Conservation (phyloP, 2,329 filamentous ascomycete species). For the Fusarium pilosicola region DNA sequence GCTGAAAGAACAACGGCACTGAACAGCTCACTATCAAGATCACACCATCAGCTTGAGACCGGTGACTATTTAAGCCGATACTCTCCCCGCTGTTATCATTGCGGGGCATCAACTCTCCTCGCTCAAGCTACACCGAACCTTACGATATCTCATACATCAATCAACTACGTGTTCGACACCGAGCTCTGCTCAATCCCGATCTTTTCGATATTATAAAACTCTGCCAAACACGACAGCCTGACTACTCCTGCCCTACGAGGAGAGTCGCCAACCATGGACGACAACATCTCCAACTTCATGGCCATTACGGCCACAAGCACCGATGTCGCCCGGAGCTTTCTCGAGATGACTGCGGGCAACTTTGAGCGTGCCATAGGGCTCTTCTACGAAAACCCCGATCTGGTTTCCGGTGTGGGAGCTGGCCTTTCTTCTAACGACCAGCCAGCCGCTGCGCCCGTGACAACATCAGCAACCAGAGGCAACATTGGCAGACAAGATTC, state of each 20-base stretch:
- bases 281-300: constrained; percentile 80
- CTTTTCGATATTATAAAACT: not conserved
- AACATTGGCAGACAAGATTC: constrained; percentile 49
- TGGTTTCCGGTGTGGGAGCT: constrained; percentile 54
- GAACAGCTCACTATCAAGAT: not conserved
- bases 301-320: constrained; percentile 81
- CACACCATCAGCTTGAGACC: not conserved
- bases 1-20: not conserved
- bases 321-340: constrained; percentile 81
- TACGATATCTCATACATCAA: constrained; percentile 10
- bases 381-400: constrained; percentile 88
- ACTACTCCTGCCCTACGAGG: not conserved
- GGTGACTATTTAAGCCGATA: not conserved
- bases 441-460: constrained; percentile 3
- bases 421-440: constrained; percentile 42
- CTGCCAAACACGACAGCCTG: not conserved
- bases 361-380: constrained; percentile 87
- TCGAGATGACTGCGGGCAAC: constrained; percentile 85
- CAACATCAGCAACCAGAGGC: constrained; percentile 44
- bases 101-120: constrained; percentile 32
- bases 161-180: not conserved
- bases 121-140: constrained; percentile 33
- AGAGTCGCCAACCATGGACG: constrained; percentile 65
- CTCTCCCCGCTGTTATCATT: constrained; percentile 28
- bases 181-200: not conserved